Conservation (phyloP, 2,329 filamentous ascomycete species). For the Rhexocercosporidium sp. region DNA sequence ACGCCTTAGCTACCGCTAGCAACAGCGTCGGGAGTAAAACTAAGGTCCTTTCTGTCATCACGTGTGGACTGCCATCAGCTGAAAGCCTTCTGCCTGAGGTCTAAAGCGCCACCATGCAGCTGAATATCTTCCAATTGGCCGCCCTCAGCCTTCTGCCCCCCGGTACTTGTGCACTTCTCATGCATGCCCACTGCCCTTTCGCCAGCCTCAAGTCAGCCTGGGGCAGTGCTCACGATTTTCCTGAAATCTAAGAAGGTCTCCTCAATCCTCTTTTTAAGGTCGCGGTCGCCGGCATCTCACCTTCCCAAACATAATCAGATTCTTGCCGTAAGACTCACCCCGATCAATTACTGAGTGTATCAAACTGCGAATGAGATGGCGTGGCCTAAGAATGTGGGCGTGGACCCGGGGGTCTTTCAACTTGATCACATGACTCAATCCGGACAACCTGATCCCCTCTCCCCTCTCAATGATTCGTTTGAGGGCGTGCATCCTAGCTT, state of each 20-base stretch:
- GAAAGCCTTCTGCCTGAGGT: conserved; percentile 2
- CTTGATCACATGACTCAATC: background rate
- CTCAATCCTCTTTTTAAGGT: background rate
- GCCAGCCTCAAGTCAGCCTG: conserved; percentile 1
- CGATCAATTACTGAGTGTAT: background rate
- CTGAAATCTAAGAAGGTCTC: background rate
- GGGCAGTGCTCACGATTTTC: background rate
- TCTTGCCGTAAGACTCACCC: conserved; percentile 9
- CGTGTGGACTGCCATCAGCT: background rate
- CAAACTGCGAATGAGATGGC: background rate
- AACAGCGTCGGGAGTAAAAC: background rate
- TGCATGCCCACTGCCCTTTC: background rate
- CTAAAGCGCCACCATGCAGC: background rate
- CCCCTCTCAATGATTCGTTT: background rate
- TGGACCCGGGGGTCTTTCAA: background rate
- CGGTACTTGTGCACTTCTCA: background rate
- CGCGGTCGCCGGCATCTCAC: background rate
- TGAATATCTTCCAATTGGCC: conserved; percentile 5
- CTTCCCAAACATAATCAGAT: background rate
- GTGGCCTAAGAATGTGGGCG: background rate
- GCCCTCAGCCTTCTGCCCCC: conserved; percentile 21
- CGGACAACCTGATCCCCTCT: background rate
- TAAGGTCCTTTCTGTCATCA: background rate
- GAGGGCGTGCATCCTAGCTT: background rate
- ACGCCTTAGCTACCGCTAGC: too few species aligned